Base-by-base conservation (phyloP, 2,329 filamentous ascomycete species). In the Xylariaceae sp. region DNA sequence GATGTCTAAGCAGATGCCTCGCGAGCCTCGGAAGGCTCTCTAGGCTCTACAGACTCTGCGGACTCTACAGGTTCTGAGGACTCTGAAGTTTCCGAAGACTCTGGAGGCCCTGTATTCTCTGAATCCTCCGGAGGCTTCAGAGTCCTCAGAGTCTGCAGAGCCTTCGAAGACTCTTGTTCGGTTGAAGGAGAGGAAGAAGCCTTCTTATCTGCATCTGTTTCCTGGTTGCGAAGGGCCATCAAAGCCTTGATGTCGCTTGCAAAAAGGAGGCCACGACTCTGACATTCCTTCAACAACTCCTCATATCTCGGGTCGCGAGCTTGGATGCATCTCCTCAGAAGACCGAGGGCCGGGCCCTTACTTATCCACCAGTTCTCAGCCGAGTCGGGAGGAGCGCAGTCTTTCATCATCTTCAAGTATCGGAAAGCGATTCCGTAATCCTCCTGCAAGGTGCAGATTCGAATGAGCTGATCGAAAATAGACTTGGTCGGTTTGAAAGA, bases 351-450 rank as follows among this genome's bases (percentile, higher is more conserved):
- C 0, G 74, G 70, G 39, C 57, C 64, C 50, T 63, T 66, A 62
- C 67, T 71, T 44, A 75, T 65, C 73, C 73, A 76, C 56, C 64
- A 68, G 34, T 64, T 57, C 57, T 60, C 62, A 35, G 56, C 23
- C 8, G 53, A 51, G 35, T 56, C 59, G 18, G 61, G 59, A 11
- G 60, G 56, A 37, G 62, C 63, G 30, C 42, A 50, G 30, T 58
- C 42, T 47, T 52, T 60, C 61, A 75, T 68, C 55, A 64, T 63
- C 2, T 68, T 62, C 13, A 76, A 60, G 52, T 72, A 72, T 13
- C 57, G 55, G 57, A 77, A 71, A 1, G 73, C 73, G 11, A 64
- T 62, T 52, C 73, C 71, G 35, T 76, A 71, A 23, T 70, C 65
- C 10, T 72, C 70, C 55, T 73, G 68, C 49, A 66, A 58, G 6